Evolutionary conservation across 2,329 filamentous ascomycete genomes (phyloP).

Genomic region (Reticulascus tulasneorum): DNA sequence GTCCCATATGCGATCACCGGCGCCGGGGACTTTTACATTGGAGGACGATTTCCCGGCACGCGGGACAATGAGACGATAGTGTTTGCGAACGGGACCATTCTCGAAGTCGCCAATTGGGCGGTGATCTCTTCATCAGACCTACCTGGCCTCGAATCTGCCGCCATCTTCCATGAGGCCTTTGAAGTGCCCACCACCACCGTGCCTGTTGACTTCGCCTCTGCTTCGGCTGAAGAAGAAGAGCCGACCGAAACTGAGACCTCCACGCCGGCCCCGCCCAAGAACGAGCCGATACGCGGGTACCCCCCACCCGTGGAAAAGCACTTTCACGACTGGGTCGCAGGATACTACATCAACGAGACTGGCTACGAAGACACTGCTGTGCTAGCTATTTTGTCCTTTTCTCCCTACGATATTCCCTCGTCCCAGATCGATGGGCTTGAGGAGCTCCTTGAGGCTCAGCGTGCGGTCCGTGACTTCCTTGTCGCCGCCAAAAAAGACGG

Average conservation of each 20-base stretch:
- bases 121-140: neutral
- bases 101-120: slow-evolving; percentile 2
- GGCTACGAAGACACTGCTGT: slow-evolving; percentile 24
- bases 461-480: slow-evolving; percentile 36
- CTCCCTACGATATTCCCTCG: slow-evolving; percentile 3
- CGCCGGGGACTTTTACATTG: neutral
- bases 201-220: neutral
- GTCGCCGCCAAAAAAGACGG: slow-evolving; percentile 36
- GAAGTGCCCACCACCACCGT: slow-evolving; percentile 4
- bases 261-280: neutral
- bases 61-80: slow-evolving; percentile 7
- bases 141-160: neutral
- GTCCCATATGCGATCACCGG: neutral
- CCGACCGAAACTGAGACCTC: neutral
- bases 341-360: slow-evolving; percentile 23
- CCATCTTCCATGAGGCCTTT: slow-evolving; percentile 5
- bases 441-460: slow-evolving; percentile 13
- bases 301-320: slow-evolving; percentile 21
- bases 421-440: slow-evolving; percentile 5
- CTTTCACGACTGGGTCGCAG: slow-evolving; percentile 17
- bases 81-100: slow-evolving; percentile 8
- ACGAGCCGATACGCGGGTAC: slow-evolving; percentile 16
- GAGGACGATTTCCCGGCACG: too few species aligned
- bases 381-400: slow-evolving; percentile 18
- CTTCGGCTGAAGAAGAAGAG: too few species aligned